Conservation (phyloP, 345 rosid species). For the Arabidopsis suecica region DNA sequence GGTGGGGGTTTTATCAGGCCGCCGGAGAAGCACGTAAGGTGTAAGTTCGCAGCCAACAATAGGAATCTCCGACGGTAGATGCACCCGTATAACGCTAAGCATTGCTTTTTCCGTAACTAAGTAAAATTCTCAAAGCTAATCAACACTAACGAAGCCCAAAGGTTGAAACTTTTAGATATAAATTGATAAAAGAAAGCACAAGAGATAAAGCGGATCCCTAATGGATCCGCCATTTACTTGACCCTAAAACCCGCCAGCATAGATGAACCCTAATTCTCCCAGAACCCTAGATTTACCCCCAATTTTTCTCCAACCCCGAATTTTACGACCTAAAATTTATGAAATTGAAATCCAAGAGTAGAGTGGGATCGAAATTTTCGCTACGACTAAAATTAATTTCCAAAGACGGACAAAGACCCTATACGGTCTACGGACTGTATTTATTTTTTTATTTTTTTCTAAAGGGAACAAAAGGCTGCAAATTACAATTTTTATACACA, state of each 20-base stretch:
- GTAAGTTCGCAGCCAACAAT: conserved; percentile 97
- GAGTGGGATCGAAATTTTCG: conserved; percentile 24
- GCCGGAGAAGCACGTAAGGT: conserved; percentile 85
- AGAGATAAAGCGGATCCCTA: conserved; percentile 51
- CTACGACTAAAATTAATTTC: background rate
- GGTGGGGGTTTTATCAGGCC: conserved; percentile 61
- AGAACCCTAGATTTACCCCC: too few species aligned
- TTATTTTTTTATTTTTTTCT: background rate
- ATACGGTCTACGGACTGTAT: too few species aligned
- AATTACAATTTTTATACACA: conserved; percentile 3
- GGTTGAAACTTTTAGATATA: conserved; percentile 23
- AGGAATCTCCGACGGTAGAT: conserved; percentile 96
- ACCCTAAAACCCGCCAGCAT: conserved; percentile 53
- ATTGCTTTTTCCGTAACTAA: conserved; percentile 60
- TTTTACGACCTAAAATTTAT: conserved; percentile 3
- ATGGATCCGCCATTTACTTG: conserved; percentile 70
- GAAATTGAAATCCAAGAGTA: conserved; percentile 15
- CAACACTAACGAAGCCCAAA: conserved; percentile 39
- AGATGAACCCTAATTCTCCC: conserved; percentile 46
- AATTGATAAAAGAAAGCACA: conserved; percentile 12
- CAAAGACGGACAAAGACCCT: conserved; percentile 8
- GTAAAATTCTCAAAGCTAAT: conserved; percentile 48
- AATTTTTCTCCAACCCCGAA: background rate
- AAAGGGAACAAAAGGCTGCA: conserved; percentile 18
- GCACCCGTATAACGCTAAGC: conserved; percentile 94